Evolutionary conservation across 345 rosid genomes (phyloP).

Genomic region (Euclidium syriacum): DNA sequence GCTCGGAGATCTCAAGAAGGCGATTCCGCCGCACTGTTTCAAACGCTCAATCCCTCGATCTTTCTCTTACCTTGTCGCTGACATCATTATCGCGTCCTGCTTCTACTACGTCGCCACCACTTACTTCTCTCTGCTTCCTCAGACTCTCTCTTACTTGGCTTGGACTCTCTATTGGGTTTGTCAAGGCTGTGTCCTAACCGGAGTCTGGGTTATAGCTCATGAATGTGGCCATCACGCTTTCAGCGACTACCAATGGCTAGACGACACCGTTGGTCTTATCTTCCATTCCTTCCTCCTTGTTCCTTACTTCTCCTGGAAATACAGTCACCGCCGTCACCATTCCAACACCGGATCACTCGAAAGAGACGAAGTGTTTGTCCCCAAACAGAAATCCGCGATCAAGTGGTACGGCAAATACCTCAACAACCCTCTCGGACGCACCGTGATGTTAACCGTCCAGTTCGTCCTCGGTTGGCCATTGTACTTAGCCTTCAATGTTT

Average conservation of each 20-base stretch:
- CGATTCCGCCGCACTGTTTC: constrained; percentile 91
- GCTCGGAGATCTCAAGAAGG: constrained; percentile 60
- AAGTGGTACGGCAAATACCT: constrained; percentile 59
- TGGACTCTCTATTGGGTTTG: constrained; percentile 84
- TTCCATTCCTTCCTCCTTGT: constrained; percentile 79
- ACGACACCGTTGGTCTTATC: constrained; percentile 73
- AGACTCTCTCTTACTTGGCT: constrained; percentile 50
- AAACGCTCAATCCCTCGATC: constrained; percentile 70
- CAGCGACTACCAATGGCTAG: constrained; percentile 87
- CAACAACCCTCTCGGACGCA: constrained; percentile 72
- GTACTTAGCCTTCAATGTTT: constrained; percentile 75
- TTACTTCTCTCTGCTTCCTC: constrained; percentile 54
- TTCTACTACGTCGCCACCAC: constrained; percentile 52
- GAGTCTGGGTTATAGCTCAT: constrained; percentile 87
- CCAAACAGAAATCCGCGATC: constrained; percentile 46
- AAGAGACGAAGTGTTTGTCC: constrained; percentile 82
- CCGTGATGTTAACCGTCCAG: constrained; percentile 37
- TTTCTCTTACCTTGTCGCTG: constrained; percentile 59
- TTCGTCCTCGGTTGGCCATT: constrained; percentile 84
- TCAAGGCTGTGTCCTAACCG: constrained; percentile 73
- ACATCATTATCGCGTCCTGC: constrained; percentile 48
- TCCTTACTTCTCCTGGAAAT: constrained; percentile 93
- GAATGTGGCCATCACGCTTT: constrained; percentile 98
- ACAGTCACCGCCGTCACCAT: constrained; percentile 93
- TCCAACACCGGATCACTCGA: constrained; percentile 86